Evolutionary conservation across 2,329 filamentous ascomycete species (phyloP).

Genomic region (Tetracladium maxilliforme): DNA sequence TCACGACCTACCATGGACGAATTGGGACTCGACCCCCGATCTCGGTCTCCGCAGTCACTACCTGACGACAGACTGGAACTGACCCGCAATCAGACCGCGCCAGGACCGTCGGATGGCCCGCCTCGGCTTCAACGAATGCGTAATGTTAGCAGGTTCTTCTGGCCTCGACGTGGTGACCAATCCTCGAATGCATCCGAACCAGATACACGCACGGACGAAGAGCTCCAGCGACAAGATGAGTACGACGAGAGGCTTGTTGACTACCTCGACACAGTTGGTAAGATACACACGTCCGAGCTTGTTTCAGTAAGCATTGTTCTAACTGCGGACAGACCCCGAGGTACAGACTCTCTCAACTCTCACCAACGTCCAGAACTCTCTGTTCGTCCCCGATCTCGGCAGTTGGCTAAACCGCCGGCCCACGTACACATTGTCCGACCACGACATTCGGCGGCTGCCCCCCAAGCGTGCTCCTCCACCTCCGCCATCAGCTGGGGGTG

Average conservation of each 20-base stretch:
- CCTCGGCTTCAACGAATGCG: too few relatives aligned
- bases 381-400: slow-evolving; percentile 75
- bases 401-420: slow-evolving; percentile 60
- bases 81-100: too few relatives aligned
- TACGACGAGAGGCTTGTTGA: slow-evolving; percentile 51
- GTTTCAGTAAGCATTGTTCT: slow-evolving; percentile 4
- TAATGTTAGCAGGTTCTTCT: too few relatives aligned
- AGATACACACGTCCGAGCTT: slow-evolving; percentile 9
- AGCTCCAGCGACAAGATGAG: slow-evolving; percentile 19
- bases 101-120: too few relatives aligned
- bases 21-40: too few relatives aligned
- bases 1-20: too few relatives aligned
- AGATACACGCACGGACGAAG: slow-evolving; percentile 4
- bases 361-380: slow-evolving; percentile 80
- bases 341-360: slow-evolving; percentile 70
- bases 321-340: slow-evolving; percentile 51
- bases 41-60: too few relatives aligned
- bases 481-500: too few relatives aligned
- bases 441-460: slow-evolving; percentile 2
- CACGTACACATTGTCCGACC: slow-evolving; percentile 55
- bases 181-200: too few relatives aligned
- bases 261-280: slow-evolving; percentile 54
- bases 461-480: neutral
- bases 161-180: too few relatives aligned
- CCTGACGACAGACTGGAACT: too few relatives aligned